Base-by-base conservation (phyloP, 495 filamentous ascomycete species). In the Aspergillus carlsbadensis region DNA sequence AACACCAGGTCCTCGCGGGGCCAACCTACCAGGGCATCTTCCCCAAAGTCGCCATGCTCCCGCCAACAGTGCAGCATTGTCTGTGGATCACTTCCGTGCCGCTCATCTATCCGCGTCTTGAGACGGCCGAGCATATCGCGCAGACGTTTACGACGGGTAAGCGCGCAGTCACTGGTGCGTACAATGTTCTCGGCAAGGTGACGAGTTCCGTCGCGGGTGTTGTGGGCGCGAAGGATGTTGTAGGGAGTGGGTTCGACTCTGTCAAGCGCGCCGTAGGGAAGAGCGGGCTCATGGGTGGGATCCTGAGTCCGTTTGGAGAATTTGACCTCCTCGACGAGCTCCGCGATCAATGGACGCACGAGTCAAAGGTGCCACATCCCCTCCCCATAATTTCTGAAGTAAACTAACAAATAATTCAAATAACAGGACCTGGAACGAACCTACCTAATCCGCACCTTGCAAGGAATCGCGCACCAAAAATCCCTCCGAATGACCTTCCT, bases 251-350 rank as follows among this genome's bases (percentile, higher is more conserved):
- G 0, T 98, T 98, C 66, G 90, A 87, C 59, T 87, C 88, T 15
- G 91, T 98, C 55, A 98, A 98, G 76, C 91, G 90, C 67, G 95
- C 92, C 2, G 91, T 98, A 15, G 94, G 94, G 15, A 98, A 98
- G 70, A 84, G 82, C 6, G 94, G 94, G 0, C 77, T 98, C 24
- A 98, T 98, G 94, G 91, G 92, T 41, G 85, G 88, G 10, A 89
- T 97, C 43, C 77, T 98, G 24, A 96, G 90, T 71, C 90, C 96
- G 21, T 98, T 98, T 64, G 94, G 94, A n/a, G 94, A 98, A 48
- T 86, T 98, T 47, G 94, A 96, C 67, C 82, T 98, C 18, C 84
- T 92, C 49, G 94, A 98, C 71, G 95, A 97, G 69, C 73, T 98
- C 31, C 83, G 92, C 59, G 95, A 98, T 68, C 86, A 94, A 76